Evolutionary conservation across 345 rosid species (phyloP).

Genomic region (Syzygium oleosum): DNA sequence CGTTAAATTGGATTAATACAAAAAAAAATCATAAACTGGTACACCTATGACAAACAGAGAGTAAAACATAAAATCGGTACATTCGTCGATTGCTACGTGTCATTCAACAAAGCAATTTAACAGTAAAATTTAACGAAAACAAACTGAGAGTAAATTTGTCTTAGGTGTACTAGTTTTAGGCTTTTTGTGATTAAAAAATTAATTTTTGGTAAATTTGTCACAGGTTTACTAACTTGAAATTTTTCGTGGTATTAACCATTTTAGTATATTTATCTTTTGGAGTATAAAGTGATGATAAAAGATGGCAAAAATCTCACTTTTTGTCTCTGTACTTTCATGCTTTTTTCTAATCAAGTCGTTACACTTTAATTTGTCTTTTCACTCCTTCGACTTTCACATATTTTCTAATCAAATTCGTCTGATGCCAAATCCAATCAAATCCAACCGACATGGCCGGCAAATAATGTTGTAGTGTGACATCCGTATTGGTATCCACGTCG

Average conservation of each 20-base stretch:
- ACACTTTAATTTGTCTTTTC: neutral
- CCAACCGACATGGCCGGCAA: neutral
- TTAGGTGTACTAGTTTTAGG: no score
- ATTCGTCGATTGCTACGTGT: no score
- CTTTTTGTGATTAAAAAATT: no score
- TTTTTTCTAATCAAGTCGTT: neutral
- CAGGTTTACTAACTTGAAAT: no score
- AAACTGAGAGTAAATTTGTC: no score
- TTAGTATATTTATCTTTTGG: neutral
- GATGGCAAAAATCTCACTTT: neutral
- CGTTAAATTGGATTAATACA: no score
- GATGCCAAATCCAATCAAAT: neutral
- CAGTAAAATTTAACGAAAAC: no score
- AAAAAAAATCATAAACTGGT: no score
- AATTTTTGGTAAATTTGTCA: no score
- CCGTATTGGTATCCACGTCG: fast-evolving
- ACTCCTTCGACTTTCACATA: neutral
- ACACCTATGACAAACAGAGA: no score
- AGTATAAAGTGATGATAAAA: neutral
- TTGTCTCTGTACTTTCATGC: neutral
- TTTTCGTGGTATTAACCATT: neutral
- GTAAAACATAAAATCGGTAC: no score
- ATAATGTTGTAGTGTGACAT: neutral
- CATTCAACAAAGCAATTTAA: no score
- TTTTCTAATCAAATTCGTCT: neutral